Base-by-base conservation (phyloP, 345 rosid genomes). In the Noccaea caerulescens region DNA sequence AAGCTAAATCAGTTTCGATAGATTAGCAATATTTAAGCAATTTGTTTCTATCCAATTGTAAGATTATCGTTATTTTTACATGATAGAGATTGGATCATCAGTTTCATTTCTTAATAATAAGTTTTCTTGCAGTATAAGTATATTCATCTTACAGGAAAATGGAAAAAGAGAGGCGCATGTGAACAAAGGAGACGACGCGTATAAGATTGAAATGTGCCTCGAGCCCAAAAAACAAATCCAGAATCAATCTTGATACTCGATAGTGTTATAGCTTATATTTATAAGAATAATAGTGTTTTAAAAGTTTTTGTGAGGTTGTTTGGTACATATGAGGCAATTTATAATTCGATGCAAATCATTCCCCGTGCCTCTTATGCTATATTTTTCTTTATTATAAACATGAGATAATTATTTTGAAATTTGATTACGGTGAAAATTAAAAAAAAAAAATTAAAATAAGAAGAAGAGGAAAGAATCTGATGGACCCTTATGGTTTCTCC, bases 281-380 rank as follows among this genome's bases (percentile, higher is more conserved):
- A 52, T 10, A 32, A 30, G 39, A 30, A 38, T 43, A 37, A 13
- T 25, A 58, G 30, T 64, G 25, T 43, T 38, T 53, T 8, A 16
- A 14, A 46, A 9, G 8, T 37, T 58, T 44, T 14, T 61, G 57
- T 30, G 53, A 53, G 65, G 42, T 56, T 69, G 60, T 76, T 32
- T 64, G 71, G 60, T 63, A 63, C 71, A 56, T 27, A 69, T 42
- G 66, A 56, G 37, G 76, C 56, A 70, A 63, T 70, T 55, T 76
- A 63, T 14, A 57, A 69, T 57, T 63, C 56, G 56, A 64, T 49
- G 71, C 50, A 42, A 76, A 76, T 76, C 79, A 76, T 76, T 76
- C 79, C 76, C 63, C 79, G 79, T 76, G 79, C 79, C 49, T 76
- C 61, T 76, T 63, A 58, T 56, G 79, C 43, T 68, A 38, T 32